Percentiles rank a stretch among this genome's conserved stretches.
phyloP scores from a whole-genome alignment of 2,329 filamentous ascomycete species.

The Xylariaceae sp. region DNA sequence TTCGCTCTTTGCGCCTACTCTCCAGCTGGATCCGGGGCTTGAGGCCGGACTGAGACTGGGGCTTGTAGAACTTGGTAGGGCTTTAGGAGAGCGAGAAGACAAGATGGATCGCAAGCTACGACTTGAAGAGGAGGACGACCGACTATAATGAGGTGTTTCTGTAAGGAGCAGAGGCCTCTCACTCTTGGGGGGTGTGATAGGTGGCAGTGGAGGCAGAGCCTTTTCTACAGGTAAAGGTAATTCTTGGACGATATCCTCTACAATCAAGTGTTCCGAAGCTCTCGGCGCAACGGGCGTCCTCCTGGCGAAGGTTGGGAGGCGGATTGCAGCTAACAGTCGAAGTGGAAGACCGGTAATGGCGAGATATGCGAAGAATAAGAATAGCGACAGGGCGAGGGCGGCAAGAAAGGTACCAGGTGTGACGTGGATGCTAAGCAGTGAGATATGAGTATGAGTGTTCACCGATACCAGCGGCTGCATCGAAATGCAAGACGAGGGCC shows the following conservation, averaged over 20 bases:
- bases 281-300: constrained; percentile 2
- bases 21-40: constrained; percentile 4
- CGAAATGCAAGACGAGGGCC: constrained; percentile 29
- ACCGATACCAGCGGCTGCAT: constrained; percentile 61
- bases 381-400: constrained; percentile 46
- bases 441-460: constrained; percentile 62
- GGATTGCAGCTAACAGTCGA: constrained; percentile 34
- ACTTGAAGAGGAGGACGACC: constrained; percentile 17
- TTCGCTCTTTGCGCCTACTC: background rate
- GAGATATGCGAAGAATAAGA: constrained; percentile 51
- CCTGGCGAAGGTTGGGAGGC: constrained; percentile 8
- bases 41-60: constrained; percentile 7
- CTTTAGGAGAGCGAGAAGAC: constrained; percentile 24
- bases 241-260: constrained; percentile 12
- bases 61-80: constrained; percentile 13
- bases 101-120: constrained; percentile 30
- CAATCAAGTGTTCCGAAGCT: constrained; percentile 6
- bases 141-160: constrained; percentile 21
- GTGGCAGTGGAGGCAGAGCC: constrained; percentile 22
- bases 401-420: constrained; percentile 58
- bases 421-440: constrained; percentile 57
- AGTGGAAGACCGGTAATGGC: constrained; percentile 36
- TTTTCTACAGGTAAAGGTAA: constrained; percentile 9
- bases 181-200: constrained; percentile 15
- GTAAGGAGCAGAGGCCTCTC: constrained; percentile 27